These are phyloP conservation scores for Bassia scoparia DNA, from an alignment of 148 eudicot genomes.

Conservation along the genomic window DNA sequence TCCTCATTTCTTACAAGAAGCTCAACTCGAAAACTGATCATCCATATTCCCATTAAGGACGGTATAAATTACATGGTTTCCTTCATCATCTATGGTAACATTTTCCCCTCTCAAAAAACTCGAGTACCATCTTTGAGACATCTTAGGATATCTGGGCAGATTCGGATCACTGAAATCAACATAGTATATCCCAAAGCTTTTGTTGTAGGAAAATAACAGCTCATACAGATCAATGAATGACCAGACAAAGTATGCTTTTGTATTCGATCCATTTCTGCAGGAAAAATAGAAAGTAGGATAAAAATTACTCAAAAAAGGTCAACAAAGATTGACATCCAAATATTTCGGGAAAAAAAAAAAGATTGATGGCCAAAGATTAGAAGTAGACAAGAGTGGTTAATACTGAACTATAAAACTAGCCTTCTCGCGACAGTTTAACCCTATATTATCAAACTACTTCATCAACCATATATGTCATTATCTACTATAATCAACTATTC, in stretches of 20 bases:
- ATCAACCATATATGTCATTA: no score
- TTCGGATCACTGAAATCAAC: slow-evolving; percentile 53
- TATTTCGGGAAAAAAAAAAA: no score
- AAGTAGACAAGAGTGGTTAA: no score
- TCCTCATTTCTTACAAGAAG: neutral
- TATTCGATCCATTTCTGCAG: slow-evolving; percentile 56
- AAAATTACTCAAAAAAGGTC: no score
- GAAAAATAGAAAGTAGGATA: no score
- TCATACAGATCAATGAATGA: slow-evolving; percentile 60
- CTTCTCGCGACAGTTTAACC: no score
- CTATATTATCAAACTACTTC: no score
- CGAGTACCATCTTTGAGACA: slow-evolving; percentile 64
- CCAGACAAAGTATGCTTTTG: slow-evolving; percentile 60
- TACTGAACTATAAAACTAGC: no score
- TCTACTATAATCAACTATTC: no score
- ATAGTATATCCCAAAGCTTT: slow-evolving; percentile 42
- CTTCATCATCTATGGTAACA: neutral
- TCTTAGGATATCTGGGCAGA: slow-evolving; percentile 47
- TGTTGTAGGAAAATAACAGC: slow-evolving; percentile 35
- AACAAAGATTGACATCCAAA: no score
- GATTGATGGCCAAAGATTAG: no score
- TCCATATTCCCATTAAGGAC: neutral
- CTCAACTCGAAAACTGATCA: neutral
- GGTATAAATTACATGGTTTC: neutral
- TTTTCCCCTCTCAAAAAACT: slow-evolving; percentile 40